Conservation (phyloP, 495 filamentous ascomycete species). For the Lophiotrema nucula region DNA sequence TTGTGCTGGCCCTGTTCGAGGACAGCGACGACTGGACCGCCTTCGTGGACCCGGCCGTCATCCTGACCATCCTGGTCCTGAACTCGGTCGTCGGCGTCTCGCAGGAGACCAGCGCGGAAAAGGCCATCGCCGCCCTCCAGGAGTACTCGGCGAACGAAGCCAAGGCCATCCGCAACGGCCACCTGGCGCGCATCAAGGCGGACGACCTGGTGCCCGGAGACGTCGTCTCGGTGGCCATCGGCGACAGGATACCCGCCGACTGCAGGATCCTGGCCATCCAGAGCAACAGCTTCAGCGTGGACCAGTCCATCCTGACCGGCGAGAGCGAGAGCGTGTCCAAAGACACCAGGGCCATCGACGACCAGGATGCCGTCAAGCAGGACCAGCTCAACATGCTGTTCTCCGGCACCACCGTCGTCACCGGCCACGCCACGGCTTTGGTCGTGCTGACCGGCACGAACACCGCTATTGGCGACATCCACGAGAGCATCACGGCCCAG, state of each 20-base stretch:
- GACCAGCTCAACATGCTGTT: slow-evolving; percentile 98
- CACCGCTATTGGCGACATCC: slow-evolving; percentile 97
- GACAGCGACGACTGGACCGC: slow-evolving; percentile 91
- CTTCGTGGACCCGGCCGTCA: slow-evolving; percentile 97
- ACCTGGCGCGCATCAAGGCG: slow-evolving; percentile 74
- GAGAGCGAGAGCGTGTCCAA: slow-evolving; percentile 98
- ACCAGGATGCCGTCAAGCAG: slow-evolving; percentile 88
- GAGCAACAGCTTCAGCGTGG: slow-evolving; percentile 94
- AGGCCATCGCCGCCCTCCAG: slow-evolving; percentile 96
- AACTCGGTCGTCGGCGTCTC: slow-evolving; percentile 97
- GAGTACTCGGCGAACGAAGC: slow-evolving; percentile 99
- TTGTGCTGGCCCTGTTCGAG: slow-evolving; percentile 90
- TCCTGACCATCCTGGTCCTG: slow-evolving; percentile 93
- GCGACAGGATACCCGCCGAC: slow-evolving; percentile 95
- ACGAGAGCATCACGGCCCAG: slow-evolving; percentile 96
- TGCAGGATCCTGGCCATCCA: slow-evolving; percentile 87
- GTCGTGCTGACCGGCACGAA: slow-evolving; percentile 87
- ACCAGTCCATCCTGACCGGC: slow-evolving; percentile 96
- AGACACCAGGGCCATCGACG: slow-evolving; percentile 65
- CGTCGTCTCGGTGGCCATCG: slow-evolving; percentile 83
- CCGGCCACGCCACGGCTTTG: slow-evolving; percentile 86
- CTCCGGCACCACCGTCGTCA: slow-evolving; percentile 96
- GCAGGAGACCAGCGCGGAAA: slow-evolving; percentile 97
- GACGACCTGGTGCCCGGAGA: slow-evolving; percentile 97
- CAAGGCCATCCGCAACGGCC: slow-evolving; percentile 81